Evolutionary conservation across 108 stramenopile species (phyloP), one percentile per base, ranked within the genome.

Genomic region (Pseudonitzschia multistriata): DNA sequence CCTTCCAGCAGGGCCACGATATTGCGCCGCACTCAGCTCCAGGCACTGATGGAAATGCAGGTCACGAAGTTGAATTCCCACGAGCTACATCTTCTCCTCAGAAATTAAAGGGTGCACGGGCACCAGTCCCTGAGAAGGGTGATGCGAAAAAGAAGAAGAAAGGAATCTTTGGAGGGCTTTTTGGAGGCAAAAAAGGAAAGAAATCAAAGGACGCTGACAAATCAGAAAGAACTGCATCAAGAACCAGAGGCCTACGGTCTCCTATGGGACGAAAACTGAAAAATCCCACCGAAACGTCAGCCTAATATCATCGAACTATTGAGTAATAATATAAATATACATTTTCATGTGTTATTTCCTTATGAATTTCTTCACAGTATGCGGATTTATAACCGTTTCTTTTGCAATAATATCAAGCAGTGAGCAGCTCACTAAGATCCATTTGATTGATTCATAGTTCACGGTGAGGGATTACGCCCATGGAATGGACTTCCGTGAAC

Each of bases 141-240:
- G 74, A 75, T 27, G 19, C 48, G 42, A 87, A 86, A 57, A 89
- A 91, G 67, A 91, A 91, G 77, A 91, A 91, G 74, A 91, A 91
- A 74, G 85, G 90, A 25, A 37, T 91, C 45, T 84, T 91, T 49
- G 74, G 77, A 25, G 84, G 84, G 17, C 79, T 91, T 24, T 90
- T 90, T 72, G 77, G 80, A 37, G 73, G 76, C 19, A 88, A 84
- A 72, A 88, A 88, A 59, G 78, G 85, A 24, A 87, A 88, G 65
- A 81, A 83, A 30, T 67, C 62, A n/a, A 72, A 72, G 15, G 80
- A 76, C 49, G 42, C 17, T 1, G 74, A 62, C 33, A 73, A 73
- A 50, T 67, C 77, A 30, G 74, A 75, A 39, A 25, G 77, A 49
- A 53, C 65, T 11, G 45, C 45, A 14, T 70, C 63, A 7, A 78